These are phyloP conservation scores for Amphirosellinia nigrospora DNA, from an alignment of 495 filamentous ascomycete species.

Conservation along the genomic window DNA sequence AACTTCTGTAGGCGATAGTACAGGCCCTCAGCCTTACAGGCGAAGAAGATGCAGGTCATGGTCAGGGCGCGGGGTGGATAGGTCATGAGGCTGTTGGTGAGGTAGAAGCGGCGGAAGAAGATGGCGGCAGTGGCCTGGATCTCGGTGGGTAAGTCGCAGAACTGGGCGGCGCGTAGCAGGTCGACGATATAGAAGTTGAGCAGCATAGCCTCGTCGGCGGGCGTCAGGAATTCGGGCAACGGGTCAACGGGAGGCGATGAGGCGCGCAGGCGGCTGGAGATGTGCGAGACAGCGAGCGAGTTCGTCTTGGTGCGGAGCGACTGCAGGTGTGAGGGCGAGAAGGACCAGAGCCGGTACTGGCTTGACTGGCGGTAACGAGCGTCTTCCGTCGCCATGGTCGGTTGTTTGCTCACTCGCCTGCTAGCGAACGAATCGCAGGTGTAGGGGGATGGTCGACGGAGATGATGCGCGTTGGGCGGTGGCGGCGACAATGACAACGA, in stretches of 20 bases:
- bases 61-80: constrained; percentile 89
- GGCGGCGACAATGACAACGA: neutral
- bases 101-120: constrained; percentile 92
- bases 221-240: constrained; percentile 73
- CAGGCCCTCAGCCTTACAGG: constrained; percentile 86
- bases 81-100: constrained; percentile 92
- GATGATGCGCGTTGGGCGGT: neutral
- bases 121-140: constrained; percentile 90
- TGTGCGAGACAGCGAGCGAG: constrained; percentile 69
- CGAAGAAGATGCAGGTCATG: constrained; percentile 85
- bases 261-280: constrained; percentile 54
- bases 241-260: constrained; percentile 43
- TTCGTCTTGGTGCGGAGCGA: constrained; percentile 78
- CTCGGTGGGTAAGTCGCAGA: constrained; percentile 77
- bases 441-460: neutral
- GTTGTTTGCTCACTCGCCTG: neutral
- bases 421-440: neutral
- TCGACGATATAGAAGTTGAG: constrained; percentile 79
- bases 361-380: constrained; percentile 88
- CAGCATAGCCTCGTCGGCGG: constrained; percentile 82
- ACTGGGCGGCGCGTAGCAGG: constrained; percentile 74
- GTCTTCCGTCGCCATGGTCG: constrained; percentile 70
- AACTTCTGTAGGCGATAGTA: constrained; percentile 73
- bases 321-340: constrained; percentile 72
- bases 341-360: constrained; percentile 94